Percentiles rank a stretch among this genome's conserved stretches.
Conservation (phyloP, 2,329 filamentous ascomycete genomes). For the Meredithiella fracta region DNA sequence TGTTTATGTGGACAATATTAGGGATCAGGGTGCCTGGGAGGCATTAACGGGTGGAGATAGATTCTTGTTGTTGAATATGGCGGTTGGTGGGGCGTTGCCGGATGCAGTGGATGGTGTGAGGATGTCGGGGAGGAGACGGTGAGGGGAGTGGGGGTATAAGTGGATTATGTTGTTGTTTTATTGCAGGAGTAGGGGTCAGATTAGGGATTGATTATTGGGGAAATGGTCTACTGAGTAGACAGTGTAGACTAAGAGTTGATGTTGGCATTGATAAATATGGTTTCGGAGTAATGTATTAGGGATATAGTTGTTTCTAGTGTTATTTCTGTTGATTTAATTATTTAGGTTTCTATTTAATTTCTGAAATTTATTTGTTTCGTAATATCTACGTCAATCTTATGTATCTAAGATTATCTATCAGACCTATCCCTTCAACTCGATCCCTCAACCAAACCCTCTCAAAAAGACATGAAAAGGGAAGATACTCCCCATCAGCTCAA, state of each 20-base stretch:
- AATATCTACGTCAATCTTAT: background rate
- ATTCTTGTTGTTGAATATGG: slow-evolving; percentile 26
- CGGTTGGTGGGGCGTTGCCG: slow-evolving; percentile 25
- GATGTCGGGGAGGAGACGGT: slow-evolving; percentile 22
- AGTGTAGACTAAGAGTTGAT: background rate
- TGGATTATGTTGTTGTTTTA: slow-evolving; percentile 23
- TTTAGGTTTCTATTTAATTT: background rate
- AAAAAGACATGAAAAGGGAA: too few relatives aligned
- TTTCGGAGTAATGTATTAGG: too few relatives aligned
- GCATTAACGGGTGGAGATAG: slow-evolving; percentile 20
- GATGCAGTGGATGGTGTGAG: slow-evolving; percentile 21
- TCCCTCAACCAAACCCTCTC: too few relatives aligned
- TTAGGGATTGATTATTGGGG: too few relatives aligned
- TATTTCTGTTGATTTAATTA: background rate
- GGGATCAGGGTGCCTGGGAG: slow-evolving; percentile 19
- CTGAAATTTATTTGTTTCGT: background rate
- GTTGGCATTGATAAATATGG: too few relatives aligned
- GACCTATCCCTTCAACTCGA: too few relatives aligned
- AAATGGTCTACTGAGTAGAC: background rate
- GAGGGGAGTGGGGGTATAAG: slow-evolving; percentile 23
- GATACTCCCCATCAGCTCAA: too few relatives aligned
- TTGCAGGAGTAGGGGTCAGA: background rate
- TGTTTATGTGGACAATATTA: slow-evolving; percentile 19
- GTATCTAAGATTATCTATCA: background rate
- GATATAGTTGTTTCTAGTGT: too few relatives aligned